phyloP scores from a whole-genome alignment of 352 stramenopile genomes.

The Phytopythium mirpurense region DNA sequence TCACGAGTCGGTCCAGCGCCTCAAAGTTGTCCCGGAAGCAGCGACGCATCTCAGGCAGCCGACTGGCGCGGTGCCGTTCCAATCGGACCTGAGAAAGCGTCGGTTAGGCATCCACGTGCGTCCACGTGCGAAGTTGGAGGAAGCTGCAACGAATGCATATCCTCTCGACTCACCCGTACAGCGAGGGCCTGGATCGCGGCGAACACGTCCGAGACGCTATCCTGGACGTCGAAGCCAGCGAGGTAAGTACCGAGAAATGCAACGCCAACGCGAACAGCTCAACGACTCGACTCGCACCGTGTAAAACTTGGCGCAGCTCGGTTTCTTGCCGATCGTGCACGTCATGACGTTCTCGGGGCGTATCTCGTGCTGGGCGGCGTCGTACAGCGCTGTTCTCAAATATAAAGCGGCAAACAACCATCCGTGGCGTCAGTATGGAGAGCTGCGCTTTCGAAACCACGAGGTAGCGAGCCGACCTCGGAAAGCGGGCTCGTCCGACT shows the following conservation, averaged over 20 bases:
- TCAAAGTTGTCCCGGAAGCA: slow-evolving; percentile 16
- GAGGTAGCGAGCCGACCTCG: slow-evolving; percentile 44
- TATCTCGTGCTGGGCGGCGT: slow-evolving; percentile 29
- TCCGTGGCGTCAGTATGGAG: not conserved
- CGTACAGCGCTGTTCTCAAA: slow-evolving; percentile 32
- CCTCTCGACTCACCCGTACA: slow-evolving; percentile 28
- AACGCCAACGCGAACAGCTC: not conserved
- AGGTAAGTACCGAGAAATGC: not conserved
- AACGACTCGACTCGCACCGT: slow-evolving; percentile 37
- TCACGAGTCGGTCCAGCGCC: slow-evolving; percentile 15
- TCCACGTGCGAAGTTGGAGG: no score
- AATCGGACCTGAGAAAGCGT: slow-evolving; percentile 11
- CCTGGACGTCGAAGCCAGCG: slow-evolving; percentile 16
- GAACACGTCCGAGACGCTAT: slow-evolving; percentile 50
- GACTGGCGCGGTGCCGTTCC: slow-evolving; percentile 8
- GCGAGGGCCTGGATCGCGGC: slow-evolving; percentile 43
- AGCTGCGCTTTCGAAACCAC: slow-evolving; percentile 10
- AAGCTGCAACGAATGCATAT: no score
- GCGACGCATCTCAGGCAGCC: slow-evolving; percentile 6
- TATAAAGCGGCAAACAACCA: not conserved
- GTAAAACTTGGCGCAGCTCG: slow-evolving; percentile 94
- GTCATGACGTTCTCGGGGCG: slow-evolving; percentile 78
- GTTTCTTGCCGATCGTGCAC: slow-evolving; percentile 97
- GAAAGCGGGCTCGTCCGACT: slow-evolving; percentile 93
- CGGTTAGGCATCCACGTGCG: not conserved